These are phyloP conservation scores for Kickxella alabastrina DNA, from an alignment of 192 early-diverging fungal genomes.

Conservation along the genomic window DNA sequence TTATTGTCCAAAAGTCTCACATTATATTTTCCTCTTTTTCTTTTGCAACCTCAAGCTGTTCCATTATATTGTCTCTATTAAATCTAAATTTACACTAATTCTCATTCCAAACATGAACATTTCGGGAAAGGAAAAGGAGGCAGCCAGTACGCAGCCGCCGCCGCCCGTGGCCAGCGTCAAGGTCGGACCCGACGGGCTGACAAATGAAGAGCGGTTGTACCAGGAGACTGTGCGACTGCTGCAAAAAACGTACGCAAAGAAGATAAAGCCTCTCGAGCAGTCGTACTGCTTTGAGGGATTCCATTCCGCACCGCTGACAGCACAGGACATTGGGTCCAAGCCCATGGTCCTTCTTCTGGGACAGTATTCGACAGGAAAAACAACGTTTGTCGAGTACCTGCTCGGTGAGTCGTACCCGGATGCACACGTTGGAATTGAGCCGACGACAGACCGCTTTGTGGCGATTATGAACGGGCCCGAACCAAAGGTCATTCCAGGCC, in stretches of 20 bases:
- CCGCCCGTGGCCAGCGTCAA: conserved; percentile 8
- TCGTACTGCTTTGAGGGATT: conserved; percentile 77
- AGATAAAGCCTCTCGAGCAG: conserved; percentile 69
- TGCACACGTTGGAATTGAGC: conserved; percentile 81
- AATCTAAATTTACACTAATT: not conserved
- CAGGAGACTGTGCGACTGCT: conserved; percentile 58
- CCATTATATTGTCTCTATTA: no score
- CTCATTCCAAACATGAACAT: not conserved
- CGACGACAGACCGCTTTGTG: conserved; percentile 83
- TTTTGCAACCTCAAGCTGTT: no score
- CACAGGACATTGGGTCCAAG: conserved; percentile 79
- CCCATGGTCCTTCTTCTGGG: conserved; percentile 85
- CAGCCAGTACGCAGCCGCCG: conserved; percentile 13
- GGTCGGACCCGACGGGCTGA: conserved; percentile 34
- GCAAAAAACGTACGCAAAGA: conserved; percentile 65
- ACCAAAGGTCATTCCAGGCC: conserved; percentile 77
- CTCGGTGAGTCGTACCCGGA: conserved; percentile 77
- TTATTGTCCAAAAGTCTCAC: not conserved
- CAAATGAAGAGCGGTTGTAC: conserved; percentile 54
- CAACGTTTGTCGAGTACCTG: conserved; percentile 76
- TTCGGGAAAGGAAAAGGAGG: conserved; percentile 23
- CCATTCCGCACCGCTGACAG: conserved; percentile 73
- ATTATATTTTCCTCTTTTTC: not conserved
- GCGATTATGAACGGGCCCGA: conserved; percentile 76
- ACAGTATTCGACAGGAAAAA: conserved; percentile 87